Base-by-base conservation (phyloP, 176 grass and related monocot genomes). In the Juncus inflexus region DNA sequence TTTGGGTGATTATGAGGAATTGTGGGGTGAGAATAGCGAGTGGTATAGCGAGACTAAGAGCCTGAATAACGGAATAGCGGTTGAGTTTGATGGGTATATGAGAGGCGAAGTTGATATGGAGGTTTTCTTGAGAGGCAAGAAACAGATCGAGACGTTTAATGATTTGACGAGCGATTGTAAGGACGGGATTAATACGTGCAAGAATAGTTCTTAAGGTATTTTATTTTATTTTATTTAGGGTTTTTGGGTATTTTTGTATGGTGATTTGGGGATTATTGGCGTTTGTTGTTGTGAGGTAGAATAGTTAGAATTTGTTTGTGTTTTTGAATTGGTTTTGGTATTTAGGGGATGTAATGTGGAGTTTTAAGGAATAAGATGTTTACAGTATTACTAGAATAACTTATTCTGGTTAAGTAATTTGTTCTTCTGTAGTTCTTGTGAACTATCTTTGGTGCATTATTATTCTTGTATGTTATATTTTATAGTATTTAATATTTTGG, bases 51-150 rank as follows among this genome's bases (percentile, higher is more conserved):
- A 96, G 83, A 88, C 92, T 1, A 88, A 91, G 79, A 83, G 74
- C 66, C 65, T 96, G 41, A 96, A 80, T 76, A 88, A 89, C 55
- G 92, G 79, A 3, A 74, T 83, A 7, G 45, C 85, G 40, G 87
- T 91, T 39, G 84, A 91, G 52, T 96, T 96, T 19, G 92, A 96
- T 81, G 87, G 87, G 3, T 96, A 96, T 62, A 91, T 96, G 92
- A 96, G 92, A 73, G 63, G 87, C 19, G 84, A 90, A 81, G 84
- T 96, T 3, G 91, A 96, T 47, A 96, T 85, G 7, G 91, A 96
- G 70, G 87, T 96, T 16, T 91, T 91, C 79, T 52, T 96, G 58
- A 83, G 87, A 42, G 91, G 91, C 19, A 88, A 96, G 74, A 96
- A 81, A 36, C 85, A 83, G 67, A 13, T 96, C 61, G 79, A 96